These are phyloP conservation scores for Nicotiana tabacum DNA, from an alignment of 257 asterid species.

Conservation along the genomic window DNA sequence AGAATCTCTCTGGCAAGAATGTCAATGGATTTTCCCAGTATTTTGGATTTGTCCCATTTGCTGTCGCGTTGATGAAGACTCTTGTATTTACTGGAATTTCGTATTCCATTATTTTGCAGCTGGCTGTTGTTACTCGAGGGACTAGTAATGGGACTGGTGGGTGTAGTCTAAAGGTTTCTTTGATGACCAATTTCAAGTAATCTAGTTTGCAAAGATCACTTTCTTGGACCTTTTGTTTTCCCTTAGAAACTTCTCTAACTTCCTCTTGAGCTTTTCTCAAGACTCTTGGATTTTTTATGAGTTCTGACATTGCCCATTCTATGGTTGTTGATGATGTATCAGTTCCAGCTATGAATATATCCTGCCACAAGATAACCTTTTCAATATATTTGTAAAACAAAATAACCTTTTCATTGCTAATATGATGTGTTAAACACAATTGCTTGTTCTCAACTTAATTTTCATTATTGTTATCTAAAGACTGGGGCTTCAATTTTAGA, in stretches of 20 bases:
- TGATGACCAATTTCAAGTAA: constrained; percentile 16
- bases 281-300: constrained; percentile 14
- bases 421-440: too few species aligned
- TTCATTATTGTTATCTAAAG: too few species aligned
- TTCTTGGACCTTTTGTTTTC: constrained; percentile 12
- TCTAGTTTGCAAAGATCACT: constrained; percentile 7
- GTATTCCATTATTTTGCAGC: constrained; percentile 17
- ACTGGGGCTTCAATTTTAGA: too few species aligned
- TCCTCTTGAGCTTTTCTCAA: constrained; percentile 15
- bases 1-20: constrained; percentile 40
- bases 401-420: too few species aligned
- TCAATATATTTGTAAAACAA: too few species aligned
- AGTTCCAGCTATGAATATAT: constrained; percentile 22
- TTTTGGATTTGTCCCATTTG: constrained; percentile 27
- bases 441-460: too few species aligned
- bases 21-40: constrained; percentile 30
- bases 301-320: constrained; percentile 23
- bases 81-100: constrained; percentile 32
- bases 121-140: constrained; percentile 14
- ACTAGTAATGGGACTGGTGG: constrained; percentile 19
- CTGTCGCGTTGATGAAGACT: constrained; percentile 25
- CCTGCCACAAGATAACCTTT: neutral
- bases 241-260: constrained; percentile 10
- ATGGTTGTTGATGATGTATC: constrained; percentile 14
- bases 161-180: constrained; percentile 17